These are phyloP conservation scores for Trichoderma sp. DNA, from an alignment of 2,329 filamentous ascomycete genomes.

Conservation along the genomic window DNA sequence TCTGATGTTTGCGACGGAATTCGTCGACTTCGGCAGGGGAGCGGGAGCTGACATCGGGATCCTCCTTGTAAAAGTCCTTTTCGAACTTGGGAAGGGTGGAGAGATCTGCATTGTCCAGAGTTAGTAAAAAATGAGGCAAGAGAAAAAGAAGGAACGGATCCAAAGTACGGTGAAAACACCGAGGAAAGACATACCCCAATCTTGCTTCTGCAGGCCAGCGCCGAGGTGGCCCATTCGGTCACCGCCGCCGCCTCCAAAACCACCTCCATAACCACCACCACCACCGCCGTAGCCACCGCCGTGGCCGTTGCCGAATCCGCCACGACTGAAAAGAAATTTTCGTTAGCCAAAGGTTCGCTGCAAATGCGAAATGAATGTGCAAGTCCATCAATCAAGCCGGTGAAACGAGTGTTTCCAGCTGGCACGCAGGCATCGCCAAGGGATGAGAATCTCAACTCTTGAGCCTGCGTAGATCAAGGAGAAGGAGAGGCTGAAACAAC, in stretches of 20 bases:
- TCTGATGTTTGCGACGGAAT: conserved; percentile 82
- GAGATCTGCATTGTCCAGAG: conserved; percentile 56
- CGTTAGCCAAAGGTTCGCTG: conserved; percentile 34
- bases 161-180: neutral
- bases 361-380: neutral
- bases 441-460: neutral
- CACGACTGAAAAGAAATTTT: conserved; percentile 39
- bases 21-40: conserved; percentile 77
- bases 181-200: conserved; percentile 67
- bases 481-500: conserved; percentile 19
- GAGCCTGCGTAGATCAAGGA: neutral
- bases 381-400: neutral
- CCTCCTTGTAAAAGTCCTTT: conserved; percentile 99
- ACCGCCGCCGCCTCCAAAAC: conserved; percentile 63
- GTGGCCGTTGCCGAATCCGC: conserved; percentile 41
- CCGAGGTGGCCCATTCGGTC: conserved; percentile 95
- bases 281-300: conserved; percentile 33
- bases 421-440: neutral
- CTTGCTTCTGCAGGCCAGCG: conserved; percentile 79
- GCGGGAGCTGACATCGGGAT: conserved; percentile 71
- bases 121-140: conserved; percentile 25
- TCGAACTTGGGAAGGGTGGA: conserved; percentile 88
- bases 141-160: neutral
- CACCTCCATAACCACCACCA: conserved; percentile 32
- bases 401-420: neutral